phyloP scores from a whole-genome alignment of 768 basidiomycete genomes.

The Kwoniella europaea region DNA sequence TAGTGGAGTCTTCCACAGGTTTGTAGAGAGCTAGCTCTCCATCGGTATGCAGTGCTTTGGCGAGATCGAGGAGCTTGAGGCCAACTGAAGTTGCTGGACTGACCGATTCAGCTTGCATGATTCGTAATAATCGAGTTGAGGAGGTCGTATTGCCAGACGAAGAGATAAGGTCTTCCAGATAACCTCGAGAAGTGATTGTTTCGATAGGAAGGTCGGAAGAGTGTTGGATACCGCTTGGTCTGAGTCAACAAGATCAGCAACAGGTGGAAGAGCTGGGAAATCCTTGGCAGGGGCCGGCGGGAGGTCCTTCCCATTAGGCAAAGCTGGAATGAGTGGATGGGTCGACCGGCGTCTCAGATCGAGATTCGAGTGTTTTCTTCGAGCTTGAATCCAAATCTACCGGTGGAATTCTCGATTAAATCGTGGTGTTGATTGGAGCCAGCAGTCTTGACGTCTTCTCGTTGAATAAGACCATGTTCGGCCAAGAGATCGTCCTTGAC shows the following conservation, averaged over 20 bases:
- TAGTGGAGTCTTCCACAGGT: neutral
- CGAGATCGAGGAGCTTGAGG: slow-evolving; percentile 38
- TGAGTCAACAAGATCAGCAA: neutral
- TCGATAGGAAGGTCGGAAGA: neutral
- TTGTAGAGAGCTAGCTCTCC: slow-evolving; percentile 20
- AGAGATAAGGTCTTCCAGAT: slow-evolving; percentile 20
- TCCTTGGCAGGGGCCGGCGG: neutral
- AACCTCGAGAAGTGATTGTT: slow-evolving; percentile 10
- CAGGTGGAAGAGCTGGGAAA: neutral
- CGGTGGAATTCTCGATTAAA: neutral
- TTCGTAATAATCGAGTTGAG: slow-evolving; percentile 25
- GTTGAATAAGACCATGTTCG: neutral
- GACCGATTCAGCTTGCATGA: slow-evolving; percentile 36
- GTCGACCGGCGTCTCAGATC: neutral
- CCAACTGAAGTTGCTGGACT: slow-evolving; percentile 34
- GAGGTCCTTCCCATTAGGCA: neutral
- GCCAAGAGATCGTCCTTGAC: neutral
- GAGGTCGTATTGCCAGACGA: slow-evolving; percentile 25
- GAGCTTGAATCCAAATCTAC: slow-evolving; percentile 19
- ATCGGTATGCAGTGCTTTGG: slow-evolving; percentile 25
- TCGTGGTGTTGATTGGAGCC: neutral
- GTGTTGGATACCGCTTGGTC: neutral
- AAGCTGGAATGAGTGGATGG: too few relatives aligned
- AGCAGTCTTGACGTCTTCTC: neutral
- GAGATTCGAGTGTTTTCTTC: slow-evolving; percentile 15